A percentile compares a stretch with the other conserved stretches of the same genome.
Evolutionary conservation across 768 basidiomycete species (phyloP).

Genomic region (Pleurotus salmoneostramineus): DNA sequence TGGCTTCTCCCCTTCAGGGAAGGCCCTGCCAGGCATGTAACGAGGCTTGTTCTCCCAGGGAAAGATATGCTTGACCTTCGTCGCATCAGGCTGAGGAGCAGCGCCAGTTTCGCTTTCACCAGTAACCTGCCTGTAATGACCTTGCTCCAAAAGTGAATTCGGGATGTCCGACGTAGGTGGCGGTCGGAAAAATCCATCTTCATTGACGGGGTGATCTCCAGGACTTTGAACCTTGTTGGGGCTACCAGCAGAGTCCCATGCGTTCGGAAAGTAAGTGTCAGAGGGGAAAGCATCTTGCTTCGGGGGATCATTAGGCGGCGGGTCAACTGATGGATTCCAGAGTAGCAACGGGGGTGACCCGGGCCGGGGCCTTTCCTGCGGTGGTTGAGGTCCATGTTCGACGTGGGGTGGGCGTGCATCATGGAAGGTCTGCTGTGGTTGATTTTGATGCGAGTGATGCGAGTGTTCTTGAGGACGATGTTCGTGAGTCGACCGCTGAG

Average conservation of each 20-base stretch:
- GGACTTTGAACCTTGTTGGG: constrained; percentile 24
- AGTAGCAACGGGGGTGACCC: constrained; percentile 59
- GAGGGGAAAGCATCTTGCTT: constrained; percentile 58
- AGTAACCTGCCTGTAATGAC: constrained; percentile 67
- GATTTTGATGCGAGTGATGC: constrained; percentile 12
- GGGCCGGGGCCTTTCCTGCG: constrained; percentile 35
- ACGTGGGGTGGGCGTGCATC: constrained; percentile 14
- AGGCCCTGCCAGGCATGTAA: constrained; percentile 63
- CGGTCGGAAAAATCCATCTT: constrained; percentile 54
- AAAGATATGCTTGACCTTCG: constrained; percentile 76
- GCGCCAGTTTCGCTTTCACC: constrained; percentile 37
- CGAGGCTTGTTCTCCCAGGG: constrained; percentile 92
- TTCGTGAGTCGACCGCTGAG: no score
- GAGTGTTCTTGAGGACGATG: no score
- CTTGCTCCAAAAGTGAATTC: constrained; percentile 60
- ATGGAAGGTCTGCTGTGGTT: constrained; percentile 13
- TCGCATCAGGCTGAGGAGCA: constrained; percentile 60
- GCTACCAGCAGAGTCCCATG: constrained; percentile 70
- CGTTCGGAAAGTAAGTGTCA: constrained; percentile 77
- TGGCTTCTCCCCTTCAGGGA: constrained; percentile 62
- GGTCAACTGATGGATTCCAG: constrained; percentile 83
- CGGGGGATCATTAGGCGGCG: constrained; percentile 66
- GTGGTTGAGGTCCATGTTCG: constrained; percentile 18
- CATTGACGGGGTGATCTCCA: constrained; percentile 31
- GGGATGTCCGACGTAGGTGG: constrained; percentile 63